Evolutionary conservation across 371 early-diverging fungal species (phyloP).

Genomic region (Aphelidium insulamus): DNA sequence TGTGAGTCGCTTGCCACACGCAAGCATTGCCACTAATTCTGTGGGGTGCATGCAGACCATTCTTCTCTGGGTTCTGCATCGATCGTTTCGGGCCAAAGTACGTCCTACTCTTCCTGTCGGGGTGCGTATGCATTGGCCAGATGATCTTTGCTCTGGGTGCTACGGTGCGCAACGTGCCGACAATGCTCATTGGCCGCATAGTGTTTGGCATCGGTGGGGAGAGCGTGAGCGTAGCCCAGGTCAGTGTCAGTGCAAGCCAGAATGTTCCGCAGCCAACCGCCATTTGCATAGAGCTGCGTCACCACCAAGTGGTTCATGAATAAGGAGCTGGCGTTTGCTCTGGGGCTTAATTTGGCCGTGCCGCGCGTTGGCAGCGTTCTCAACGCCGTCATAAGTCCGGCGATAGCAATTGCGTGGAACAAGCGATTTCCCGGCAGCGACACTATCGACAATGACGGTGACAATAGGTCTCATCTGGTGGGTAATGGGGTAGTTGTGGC

Average conservation of each 20-base stretch:
- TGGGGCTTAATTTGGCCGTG: slow-evolving; percentile 21
- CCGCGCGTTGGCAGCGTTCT: slow-evolving; percentile 20
- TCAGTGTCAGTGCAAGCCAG: slow-evolving; percentile 12
- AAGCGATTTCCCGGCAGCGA: too few species aligned
- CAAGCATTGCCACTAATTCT: too few species aligned
- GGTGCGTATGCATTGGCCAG: slow-evolving; percentile 26
- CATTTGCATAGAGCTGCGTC: background rate
- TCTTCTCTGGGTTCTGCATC: slow-evolving; percentile 22
- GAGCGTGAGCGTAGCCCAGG: slow-evolving; percentile 24
- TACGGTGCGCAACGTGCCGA: slow-evolving; percentile 6
- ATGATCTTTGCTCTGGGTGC: slow-evolving; percentile 23
- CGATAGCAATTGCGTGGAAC: slow-evolving; percentile 10
- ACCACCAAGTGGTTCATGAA: slow-evolving; percentile 3
- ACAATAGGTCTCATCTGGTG: too few species aligned
- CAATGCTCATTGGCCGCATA: slow-evolving; percentile 26
- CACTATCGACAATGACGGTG: too few species aligned
- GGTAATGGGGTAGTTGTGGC: slow-evolving; percentile 10
- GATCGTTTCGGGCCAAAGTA: slow-evolving; percentile 11
- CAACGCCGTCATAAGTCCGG: slow-evolving; percentile 19
- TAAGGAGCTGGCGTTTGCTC: slow-evolving; percentile 21
- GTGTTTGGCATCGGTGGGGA: slow-evolving; percentile 44
- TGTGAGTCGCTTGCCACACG: too few species aligned
- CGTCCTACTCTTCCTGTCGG: slow-evolving; percentile 18
- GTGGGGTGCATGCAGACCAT: too few species aligned
- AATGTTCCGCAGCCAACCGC: background rate